Evolutionary conservation across 768 basidiomycete species (phyloP).

Genomic region (Mycena sanguinolenta): DNA sequence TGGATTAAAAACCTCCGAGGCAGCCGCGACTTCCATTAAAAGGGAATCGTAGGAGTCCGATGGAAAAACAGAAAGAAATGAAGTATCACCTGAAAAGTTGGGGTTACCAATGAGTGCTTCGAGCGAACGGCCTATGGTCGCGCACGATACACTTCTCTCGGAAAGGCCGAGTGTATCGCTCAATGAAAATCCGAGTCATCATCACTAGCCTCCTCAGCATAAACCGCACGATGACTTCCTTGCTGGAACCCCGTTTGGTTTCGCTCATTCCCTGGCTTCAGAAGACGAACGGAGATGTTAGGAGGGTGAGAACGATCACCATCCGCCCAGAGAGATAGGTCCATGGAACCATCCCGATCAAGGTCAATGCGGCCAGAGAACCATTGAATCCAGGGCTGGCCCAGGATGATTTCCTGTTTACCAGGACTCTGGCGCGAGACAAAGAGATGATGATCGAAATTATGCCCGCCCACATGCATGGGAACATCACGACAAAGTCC

Average conservation of each 20-base stretch:
- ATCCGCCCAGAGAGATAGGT: slow-evolving; percentile 37
- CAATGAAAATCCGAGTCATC: slow-evolving; percentile 31
- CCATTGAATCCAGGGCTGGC: slow-evolving; percentile 44
- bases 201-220: slow-evolving; percentile 3
- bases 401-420: slow-evolving; percentile 37
- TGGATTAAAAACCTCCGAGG: slow-evolving; percentile 5
- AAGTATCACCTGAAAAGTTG: slow-evolving; percentile 12
- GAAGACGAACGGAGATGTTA: slow-evolving; percentile 27
- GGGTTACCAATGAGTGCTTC: slow-evolving; percentile 25
- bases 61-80: slow-evolving; percentile 24
- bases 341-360: slow-evolving; percentile 23
- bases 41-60: slow-evolving; percentile 32
- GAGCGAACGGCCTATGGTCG: slow-evolving; percentile 30
- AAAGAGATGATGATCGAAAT: slow-evolving; percentile 37
- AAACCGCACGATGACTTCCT: neutral
- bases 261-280: slow-evolving; percentile 1
- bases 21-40: slow-evolving; percentile 11
- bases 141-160: slow-evolving; percentile 12
- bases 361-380: slow-evolving; percentile 35
- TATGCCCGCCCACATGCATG: slow-evolving; percentile 23
- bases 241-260: slow-evolving; percentile 13
- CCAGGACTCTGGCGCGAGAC: slow-evolving; percentile 25
- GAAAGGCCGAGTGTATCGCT: slow-evolving; percentile 24
- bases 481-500: slow-evolving; percentile 19
- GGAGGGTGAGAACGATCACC: slow-evolving; percentile 24